phyloP scores from a whole-genome alignment of 306 rosid genomes.

The Lagenaria siceraria region DNA sequence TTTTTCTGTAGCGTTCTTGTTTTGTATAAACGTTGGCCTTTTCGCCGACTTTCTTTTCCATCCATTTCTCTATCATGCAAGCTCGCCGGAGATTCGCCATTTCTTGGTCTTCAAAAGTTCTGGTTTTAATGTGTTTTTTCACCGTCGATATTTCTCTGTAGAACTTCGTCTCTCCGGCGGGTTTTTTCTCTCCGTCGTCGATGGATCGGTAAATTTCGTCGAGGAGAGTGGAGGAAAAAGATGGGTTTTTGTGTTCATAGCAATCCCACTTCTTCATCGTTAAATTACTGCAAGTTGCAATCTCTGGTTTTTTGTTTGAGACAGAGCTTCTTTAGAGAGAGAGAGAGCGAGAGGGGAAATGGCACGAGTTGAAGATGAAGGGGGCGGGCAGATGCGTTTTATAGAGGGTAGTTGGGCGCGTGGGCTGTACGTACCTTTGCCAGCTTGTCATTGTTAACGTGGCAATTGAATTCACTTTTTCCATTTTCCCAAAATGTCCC shows the following conservation, averaged over 20 bases:
- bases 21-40: neutral
- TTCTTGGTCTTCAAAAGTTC: slow-evolving; percentile 11
- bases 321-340: slow-evolving; percentile 5
- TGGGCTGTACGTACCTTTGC: slow-evolving; percentile 28
- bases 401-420: slow-evolving; percentile 41
- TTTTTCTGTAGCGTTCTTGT: slow-evolving; percentile 14
- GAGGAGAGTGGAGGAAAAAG: slow-evolving; percentile 73
- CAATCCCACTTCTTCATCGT: slow-evolving; percentile 30
- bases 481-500: neutral
- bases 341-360: slow-evolving; percentile 20
- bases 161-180: slow-evolving; percentile 23
- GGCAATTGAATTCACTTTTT: slow-evolving; percentile 14
- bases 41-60: slow-evolving; percentile 25
- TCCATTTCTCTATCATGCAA: slow-evolving; percentile 48
- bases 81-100: slow-evolving; percentile 20
- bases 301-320: slow-evolving; percentile 7
- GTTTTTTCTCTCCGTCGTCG: slow-evolving; percentile 35
- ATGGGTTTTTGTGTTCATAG: slow-evolving; percentile 24
- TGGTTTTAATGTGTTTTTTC: slow-evolving; percentile 32
- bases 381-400: slow-evolving; percentile 23
- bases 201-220: slow-evolving; percentile 78
- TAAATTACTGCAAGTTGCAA: neutral
- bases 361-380: slow-evolving; percentile 7
- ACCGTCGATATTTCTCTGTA: slow-evolving; percentile 19
- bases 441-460: slow-evolving; percentile 34